phyloP scores from a whole-genome alignment of 176 grass and related monocot genomes.

The Ensete ventricosum region DNA sequence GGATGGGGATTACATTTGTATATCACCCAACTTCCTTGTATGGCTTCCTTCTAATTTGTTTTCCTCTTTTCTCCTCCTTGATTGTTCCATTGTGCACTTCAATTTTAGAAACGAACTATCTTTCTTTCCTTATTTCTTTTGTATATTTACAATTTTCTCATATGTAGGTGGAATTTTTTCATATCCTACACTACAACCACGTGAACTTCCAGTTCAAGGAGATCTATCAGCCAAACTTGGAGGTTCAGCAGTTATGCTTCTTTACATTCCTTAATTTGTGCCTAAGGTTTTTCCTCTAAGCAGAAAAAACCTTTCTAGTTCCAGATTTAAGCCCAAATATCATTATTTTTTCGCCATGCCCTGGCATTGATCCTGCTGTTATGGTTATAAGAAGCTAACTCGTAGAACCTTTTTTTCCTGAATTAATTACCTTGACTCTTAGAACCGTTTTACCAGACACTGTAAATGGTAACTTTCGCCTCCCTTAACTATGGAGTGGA shows the following conservation, averaged over 20 bases:
- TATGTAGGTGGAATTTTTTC: not conserved
- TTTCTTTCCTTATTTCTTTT: not conserved
- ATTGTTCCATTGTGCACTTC: not conserved
- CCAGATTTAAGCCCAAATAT: not conserved
- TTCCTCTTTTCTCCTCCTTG: not conserved
- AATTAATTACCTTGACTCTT: too few relatives aligned
- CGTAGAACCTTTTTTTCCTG: too few relatives aligned
- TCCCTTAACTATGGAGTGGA: not conserved
- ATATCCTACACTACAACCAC: not conserved
- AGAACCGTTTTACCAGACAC: too few relatives aligned
- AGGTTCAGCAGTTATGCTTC: not conserved
- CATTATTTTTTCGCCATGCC: too few relatives aligned
- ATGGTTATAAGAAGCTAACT: too few relatives aligned
- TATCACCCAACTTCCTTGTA: slow-evolving; percentile 69
- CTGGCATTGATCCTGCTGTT: too few relatives aligned
- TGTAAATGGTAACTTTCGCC: too few relatives aligned
- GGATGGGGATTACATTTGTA: slow-evolving; percentile 57
- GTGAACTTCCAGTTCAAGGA: not conserved
- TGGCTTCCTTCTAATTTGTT: not conserved
- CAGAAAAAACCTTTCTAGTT: not conserved
- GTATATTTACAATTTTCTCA: not conserved
- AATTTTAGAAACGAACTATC: too few relatives aligned
- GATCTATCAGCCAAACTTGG: not conserved
- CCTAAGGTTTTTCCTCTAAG: not conserved
- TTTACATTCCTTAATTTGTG: not conserved